Evolutionary conservation across 2,329 filamentous ascomycete species (phyloP), one percentile per base, ranked within the genome.

Genomic region (Trichoderma simmonsii): DNA sequence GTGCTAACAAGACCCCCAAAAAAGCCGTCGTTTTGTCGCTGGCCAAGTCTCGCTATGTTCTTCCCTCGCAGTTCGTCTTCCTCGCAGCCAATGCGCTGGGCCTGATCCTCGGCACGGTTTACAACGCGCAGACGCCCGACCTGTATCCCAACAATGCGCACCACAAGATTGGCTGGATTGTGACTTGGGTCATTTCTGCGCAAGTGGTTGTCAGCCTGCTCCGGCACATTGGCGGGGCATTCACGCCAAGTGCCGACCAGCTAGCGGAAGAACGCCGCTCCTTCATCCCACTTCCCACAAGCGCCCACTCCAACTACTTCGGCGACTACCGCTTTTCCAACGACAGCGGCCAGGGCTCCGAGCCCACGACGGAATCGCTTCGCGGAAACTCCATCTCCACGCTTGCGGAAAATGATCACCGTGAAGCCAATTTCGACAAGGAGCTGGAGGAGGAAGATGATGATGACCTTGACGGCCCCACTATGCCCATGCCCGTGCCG

Each of bases 71-170:
- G 78, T 86, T 94, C 73, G 73, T 85, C 9, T 95, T 95, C 79
- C 80, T 92, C 57, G 82, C 85, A 1, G 79, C 86, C 43, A 93
- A 94, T 78, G 86, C 85, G 3, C 75, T 91, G 2, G 93, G 91
- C 21, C 75, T 95, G 28, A 77, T 93, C 15, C 79, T 92, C 30
- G 90, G 88, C 8, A 86, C 88, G 64, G 83, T 93, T 39, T 97
- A 97, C 84, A 94, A 96, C 79, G 86, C 88, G 72, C 90, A 88
- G 74, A 97, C 94, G 0, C 94, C 94, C 1, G 93, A 97, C 78
- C 84, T 98, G 26, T 98, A 97, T 79, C 90, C 90, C 36, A 91
- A 92, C 79, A 97, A 97, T 79, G 89, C 92, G n/a, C 95, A 98
- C 80, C 91, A 94, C 83, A 94, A 93, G 80, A 87, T 95, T 57